phyloP scores from a whole-genome alignment of 768 basidiomycete genomes.

The Lactarius tabidus region DNA sequence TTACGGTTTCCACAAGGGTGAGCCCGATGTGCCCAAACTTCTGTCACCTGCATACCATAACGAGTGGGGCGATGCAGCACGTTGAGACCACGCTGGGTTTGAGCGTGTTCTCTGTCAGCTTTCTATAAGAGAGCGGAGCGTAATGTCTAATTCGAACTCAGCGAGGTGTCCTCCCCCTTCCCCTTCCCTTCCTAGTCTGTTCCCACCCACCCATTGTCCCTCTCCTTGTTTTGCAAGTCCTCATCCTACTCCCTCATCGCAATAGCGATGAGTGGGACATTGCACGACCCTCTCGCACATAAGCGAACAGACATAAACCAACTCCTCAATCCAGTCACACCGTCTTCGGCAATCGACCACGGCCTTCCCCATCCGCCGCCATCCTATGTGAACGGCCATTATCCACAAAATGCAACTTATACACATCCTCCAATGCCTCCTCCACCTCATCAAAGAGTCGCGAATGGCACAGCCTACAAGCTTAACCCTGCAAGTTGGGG shows the following conservation, averaged over 20 bases:
- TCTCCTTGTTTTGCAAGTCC: neutral
- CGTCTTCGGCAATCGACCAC: conserved; percentile 30
- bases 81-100: conserved; percentile 19
- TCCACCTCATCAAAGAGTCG: conserved; percentile 14
- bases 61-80: conserved; percentile 15
- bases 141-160: conserved; percentile 9
- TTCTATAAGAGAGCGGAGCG: conserved; percentile 7
- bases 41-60: neutral
- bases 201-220: neutral
- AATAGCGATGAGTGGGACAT: conserved; percentile 36
- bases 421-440: conserved; percentile 24
- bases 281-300: conserved; percentile 39
- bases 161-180: neutral
- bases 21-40: neutral
- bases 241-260: neutral
- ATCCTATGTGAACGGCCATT: conserved; percentile 14
- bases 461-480: conserved; percentile 39
- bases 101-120: neutral
- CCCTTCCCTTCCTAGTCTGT: neutral
- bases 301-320: conserved; percentile 51
- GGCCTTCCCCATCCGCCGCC: conserved; percentile 28
- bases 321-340: conserved; percentile 46
- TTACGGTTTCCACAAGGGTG: neutral
- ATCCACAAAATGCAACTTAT: conserved; percentile 18
- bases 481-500: conserved; percentile 67